Evolutionary conservation across 352 stramenopile genomes (phyloP).

Genomic region (Nothophytophthora sp.): DNA sequence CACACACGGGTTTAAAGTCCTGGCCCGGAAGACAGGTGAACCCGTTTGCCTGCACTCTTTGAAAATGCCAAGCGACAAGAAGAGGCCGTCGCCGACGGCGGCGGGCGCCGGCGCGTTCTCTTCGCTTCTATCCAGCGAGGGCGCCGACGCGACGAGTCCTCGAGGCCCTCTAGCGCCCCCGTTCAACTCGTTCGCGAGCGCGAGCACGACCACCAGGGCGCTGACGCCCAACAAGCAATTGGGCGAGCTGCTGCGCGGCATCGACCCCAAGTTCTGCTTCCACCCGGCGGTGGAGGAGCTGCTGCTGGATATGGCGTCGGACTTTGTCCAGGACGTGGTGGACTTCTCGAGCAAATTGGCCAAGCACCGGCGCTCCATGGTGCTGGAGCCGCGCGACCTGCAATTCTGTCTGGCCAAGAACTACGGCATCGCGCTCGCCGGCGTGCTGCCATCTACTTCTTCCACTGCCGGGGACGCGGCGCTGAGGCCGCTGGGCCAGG

Average conservation of each 20-base stretch:
- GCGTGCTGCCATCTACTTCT: slow-evolving; percentile 35
- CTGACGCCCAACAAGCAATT: slow-evolving; percentile 75
- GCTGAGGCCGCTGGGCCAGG: slow-evolving; percentile 57
- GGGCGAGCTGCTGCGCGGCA: slow-evolving; percentile 59
- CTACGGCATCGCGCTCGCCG: slow-evolving; percentile 81
- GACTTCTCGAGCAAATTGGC: slow-evolving; percentile 61
- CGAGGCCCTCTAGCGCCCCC: slow-evolving; percentile 31
- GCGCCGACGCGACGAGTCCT: too few species aligned
- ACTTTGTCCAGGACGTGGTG: slow-evolving; percentile 82
- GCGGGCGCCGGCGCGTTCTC: slow-evolving; percentile 3
- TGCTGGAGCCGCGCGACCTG: slow-evolving; percentile 71
- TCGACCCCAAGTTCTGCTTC: slow-evolving; percentile 76
- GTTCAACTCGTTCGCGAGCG: slow-evolving; percentile 38
- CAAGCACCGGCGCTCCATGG: slow-evolving; percentile 78
- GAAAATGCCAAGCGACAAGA: slow-evolving; percentile 32
- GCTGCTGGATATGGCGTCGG: slow-evolving; percentile 77
- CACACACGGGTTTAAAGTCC: too few species aligned
- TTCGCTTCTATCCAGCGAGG: too few species aligned
- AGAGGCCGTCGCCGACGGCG: slow-evolving; percentile 20
- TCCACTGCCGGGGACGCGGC: too few species aligned
- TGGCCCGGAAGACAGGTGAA: too few species aligned
- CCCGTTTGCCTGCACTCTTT: too few species aligned
- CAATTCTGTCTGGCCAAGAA: slow-evolving; percentile 87
- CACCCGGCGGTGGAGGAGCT: slow-evolving; percentile 82
- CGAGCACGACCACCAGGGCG: slow-evolving; percentile 46